Evolutionary conservation across 495 filamentous ascomycete species (phyloP).

Genomic region (Penicillium coffeae): DNA sequence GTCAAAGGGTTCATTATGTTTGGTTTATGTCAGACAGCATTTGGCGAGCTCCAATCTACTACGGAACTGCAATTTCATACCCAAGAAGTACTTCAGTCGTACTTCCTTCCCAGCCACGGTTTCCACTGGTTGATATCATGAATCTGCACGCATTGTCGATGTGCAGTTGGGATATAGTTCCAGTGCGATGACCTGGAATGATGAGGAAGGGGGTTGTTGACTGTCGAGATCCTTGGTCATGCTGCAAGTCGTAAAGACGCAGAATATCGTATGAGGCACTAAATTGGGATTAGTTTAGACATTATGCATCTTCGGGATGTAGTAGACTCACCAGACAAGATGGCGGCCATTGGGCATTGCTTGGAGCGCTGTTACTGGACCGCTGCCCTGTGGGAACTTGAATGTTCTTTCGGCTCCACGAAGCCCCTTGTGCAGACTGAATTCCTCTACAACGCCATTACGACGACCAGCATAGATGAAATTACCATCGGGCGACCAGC

Average conservation of each 20-base stretch:
- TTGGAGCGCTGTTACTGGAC: slow-evolving; percentile 77
- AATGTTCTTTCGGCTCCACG: slow-evolving; percentile 73
- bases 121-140: slow-evolving; percentile 87
- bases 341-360: slow-evolving; percentile 94
- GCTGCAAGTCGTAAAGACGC: slow-evolving; percentile 81
- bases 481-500: slow-evolving; percentile 95
- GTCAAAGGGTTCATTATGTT: slow-evolving; percentile 1
- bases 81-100: slow-evolving; percentile 88
- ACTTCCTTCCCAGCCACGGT: slow-evolving; percentile 92
- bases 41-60: slow-evolving; percentile 11
- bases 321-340: slow-evolving; percentile 67
- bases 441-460: slow-evolving; percentile 95
- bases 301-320: not conserved
- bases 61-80: slow-evolving; percentile 75
- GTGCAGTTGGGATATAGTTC: slow-evolving; percentile 79
- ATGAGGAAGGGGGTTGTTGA: slow-evolving; percentile 90
- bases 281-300: not conserved
- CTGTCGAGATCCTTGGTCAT: slow-evolving; percentile 61
- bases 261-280: slow-evolving; percentile 94
- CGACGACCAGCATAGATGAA: slow-evolving; percentile 89
- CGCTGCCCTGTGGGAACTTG: slow-evolving; percentile 85
- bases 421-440: slow-evolving; percentile 78
- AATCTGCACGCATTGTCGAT: slow-evolving; percentile 84
- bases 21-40: not conserved
- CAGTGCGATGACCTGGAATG: slow-evolving; percentile 87